phyloP scores from a whole-genome alignment of 2,329 filamentous ascomycete species.

The Coleophoma eucalyptorum region DNA sequence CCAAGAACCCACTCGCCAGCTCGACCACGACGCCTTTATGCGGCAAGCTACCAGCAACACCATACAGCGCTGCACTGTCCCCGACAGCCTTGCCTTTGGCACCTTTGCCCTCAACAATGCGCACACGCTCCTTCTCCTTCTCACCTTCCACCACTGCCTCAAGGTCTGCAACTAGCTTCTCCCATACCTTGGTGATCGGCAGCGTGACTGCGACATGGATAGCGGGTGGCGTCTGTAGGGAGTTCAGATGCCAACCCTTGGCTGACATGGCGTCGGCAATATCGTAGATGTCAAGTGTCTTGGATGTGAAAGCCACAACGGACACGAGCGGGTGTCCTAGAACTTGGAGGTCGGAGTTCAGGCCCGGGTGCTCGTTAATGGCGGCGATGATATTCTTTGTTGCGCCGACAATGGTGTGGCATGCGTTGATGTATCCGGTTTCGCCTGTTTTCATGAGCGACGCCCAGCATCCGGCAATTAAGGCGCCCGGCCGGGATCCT shows the following conservation, averaged over 20 bases:
- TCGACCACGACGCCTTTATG: conserved; percentile 95
- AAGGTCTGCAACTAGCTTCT: conserved; percentile 72
- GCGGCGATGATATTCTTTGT: conserved; percentile 78
- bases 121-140: conserved; percentile 74
- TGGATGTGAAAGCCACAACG: conserved; percentile 84
- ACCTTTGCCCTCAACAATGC: conserved; percentile 65
- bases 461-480: conserved; percentile 96
- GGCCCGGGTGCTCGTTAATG: conserved; percentile 63
- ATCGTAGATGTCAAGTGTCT: conserved; percentile 88
- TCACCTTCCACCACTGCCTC: conserved; percentile 66
- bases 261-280: conserved; percentile 82
- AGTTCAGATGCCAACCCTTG: conserved; percentile 94
- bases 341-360: conserved; percentile 72
- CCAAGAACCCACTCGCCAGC: conserved; percentile 84
- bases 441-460: conserved; percentile 87
- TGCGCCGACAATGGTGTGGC: conserved; percentile 81
- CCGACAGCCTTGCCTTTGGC: conserved; percentile 65
- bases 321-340: conserved; percentile 84
- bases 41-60: conserved; percentile 88
- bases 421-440: conserved; percentile 81
- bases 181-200: conserved; percentile 77
- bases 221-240: conserved; percentile 84
- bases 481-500: conserved; percentile 84
- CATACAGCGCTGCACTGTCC: conserved; percentile 86
- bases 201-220: conserved; percentile 93